Conservation (phyloP, 2,329 filamentous ascomycete species). For the Aureobasidium sp. region DNA sequence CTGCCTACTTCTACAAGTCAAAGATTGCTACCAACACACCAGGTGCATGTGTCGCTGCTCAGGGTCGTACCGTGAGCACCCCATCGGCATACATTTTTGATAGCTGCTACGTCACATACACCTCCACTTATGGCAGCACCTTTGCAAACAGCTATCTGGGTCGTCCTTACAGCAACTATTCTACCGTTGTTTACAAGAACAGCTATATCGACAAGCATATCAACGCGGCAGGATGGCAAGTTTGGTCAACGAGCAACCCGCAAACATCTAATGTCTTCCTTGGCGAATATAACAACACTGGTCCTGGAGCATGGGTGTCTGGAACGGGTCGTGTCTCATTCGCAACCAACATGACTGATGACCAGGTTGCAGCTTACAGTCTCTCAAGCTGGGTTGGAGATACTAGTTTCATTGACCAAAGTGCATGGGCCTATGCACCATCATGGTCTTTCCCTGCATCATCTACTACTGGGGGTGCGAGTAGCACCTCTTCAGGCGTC, state of each 20-base stretch:
- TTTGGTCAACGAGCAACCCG: slow-evolving; percentile 44
- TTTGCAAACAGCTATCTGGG: slow-evolving; percentile 42
- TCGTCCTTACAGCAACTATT: slow-evolving; percentile 45
- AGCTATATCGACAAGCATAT: slow-evolving; percentile 48
- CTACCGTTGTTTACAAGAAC: slow-evolving; percentile 45
- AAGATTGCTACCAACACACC: slow-evolving; percentile 31
- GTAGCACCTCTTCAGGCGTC: background rate
- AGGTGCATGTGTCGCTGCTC: slow-evolving; percentile 32
- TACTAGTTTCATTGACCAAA: slow-evolving; percentile 38
- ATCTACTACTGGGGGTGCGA: slow-evolving; percentile 16
- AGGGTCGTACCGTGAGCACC: slow-evolving; percentile 33
- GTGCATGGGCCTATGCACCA: slow-evolving; percentile 34
- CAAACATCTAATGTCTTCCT: slow-evolving; percentile 48
- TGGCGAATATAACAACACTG: slow-evolving; percentile 53
- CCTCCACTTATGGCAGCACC: slow-evolving; percentile 37
- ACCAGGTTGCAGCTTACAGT: slow-evolving; percentile 32
- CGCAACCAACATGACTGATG: slow-evolving; percentile 32
- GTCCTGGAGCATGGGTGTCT: slow-evolving; percentile 47
- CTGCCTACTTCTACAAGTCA: slow-evolving; percentile 37
- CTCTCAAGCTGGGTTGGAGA: slow-evolving; percentile 35
- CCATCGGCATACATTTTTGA: slow-evolving; percentile 33
- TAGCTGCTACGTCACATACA: slow-evolving; percentile 49
- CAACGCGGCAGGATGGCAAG: slow-evolving; percentile 51
- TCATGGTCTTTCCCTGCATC: slow-evolving; percentile 27
- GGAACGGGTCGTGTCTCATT: slow-evolving; percentile 44